Conservation (phyloP, 352 stramenopile genomes). For the Globisporangium camurandrum region DNA sequence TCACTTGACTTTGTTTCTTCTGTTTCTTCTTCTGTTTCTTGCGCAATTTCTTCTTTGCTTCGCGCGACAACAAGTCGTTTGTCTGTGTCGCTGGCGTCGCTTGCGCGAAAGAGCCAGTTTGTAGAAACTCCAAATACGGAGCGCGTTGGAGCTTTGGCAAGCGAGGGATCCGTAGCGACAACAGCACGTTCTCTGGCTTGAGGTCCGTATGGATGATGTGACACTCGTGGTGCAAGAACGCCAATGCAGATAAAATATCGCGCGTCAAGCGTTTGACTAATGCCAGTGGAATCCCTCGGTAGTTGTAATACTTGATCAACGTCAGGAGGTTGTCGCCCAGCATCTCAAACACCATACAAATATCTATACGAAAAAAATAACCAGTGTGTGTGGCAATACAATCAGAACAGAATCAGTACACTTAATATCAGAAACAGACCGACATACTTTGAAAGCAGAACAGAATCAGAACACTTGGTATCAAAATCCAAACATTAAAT, state of each 20-base stretch:
- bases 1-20: conserved; percentile 82
- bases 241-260: conserved; percentile 94
- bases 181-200: conserved; percentile 98
- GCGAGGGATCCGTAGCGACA: conserved; percentile 75
- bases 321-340: conserved; percentile 97
- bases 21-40: conserved; percentile 93
- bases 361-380: conserved; percentile 27
- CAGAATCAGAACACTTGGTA: neutral
- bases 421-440: no score
- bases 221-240: conserved; percentile 97
- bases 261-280: conserved; percentile 93
- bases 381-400: no score
- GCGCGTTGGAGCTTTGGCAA: conserved; percentile 58
- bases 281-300: conserved; percentile 93
- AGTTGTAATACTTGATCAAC: conserved; percentile 99
- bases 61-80: conserved; percentile 38
- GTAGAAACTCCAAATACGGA: conserved; percentile 28
- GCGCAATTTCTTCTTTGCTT: conserved; percentile 93
- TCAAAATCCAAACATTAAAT: no score
- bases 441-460: neutral
- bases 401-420: no score
- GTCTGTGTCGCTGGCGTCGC: conserved; percentile 16
- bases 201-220: conserved; percentile 99
- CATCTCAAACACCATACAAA: conserved; percentile 99
- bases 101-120: conserved; percentile 20